Evolutionary conservation across 345 rosid genomes (phyloP).

Genomic region (Brassica carinata): DNA sequence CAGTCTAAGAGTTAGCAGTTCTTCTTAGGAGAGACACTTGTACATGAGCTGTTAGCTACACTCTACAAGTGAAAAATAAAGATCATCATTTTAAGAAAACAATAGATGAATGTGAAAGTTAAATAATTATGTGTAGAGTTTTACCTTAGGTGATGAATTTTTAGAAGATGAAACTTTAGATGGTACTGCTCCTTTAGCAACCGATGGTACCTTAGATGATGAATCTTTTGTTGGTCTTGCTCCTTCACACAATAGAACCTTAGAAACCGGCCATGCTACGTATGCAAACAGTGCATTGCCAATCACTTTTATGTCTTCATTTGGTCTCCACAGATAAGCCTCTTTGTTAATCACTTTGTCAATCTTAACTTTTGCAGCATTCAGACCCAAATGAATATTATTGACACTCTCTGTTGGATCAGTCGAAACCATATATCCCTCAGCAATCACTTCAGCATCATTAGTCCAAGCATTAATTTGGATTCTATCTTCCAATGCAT

Average conservation of each 20-base stretch:
- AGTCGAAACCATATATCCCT: too few relatives aligned
- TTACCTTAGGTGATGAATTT: too few relatives aligned
- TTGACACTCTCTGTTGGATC: neutral
- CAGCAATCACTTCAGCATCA: too few relatives aligned
- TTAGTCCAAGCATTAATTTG: too few relatives aligned
- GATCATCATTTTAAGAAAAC: too few relatives aligned
- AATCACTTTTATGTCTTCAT: neutral
- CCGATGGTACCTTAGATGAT: neutral
- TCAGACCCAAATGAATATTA: neutral
- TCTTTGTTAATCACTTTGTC: neutral
- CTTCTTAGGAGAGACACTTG: neutral
- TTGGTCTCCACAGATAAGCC: neutral
- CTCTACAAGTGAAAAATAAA: too few relatives aligned
- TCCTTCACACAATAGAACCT: neutral
- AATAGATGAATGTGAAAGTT: too few relatives aligned
- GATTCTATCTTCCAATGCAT: too few relatives aligned
- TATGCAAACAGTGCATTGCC: neutral
- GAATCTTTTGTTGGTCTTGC: neutral
- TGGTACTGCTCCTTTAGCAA: neutral
- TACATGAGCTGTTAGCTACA: too few relatives aligned
- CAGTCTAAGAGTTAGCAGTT: neutral
- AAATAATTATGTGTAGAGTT: too few relatives aligned
- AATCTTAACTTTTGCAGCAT: neutral
- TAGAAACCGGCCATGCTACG: neutral
- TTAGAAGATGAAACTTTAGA: too few relatives aligned